These are phyloP conservation scores for Daldinia sp. DNA, from an alignment of 2,329 filamentous ascomycete species.

Conservation along the genomic window DNA sequence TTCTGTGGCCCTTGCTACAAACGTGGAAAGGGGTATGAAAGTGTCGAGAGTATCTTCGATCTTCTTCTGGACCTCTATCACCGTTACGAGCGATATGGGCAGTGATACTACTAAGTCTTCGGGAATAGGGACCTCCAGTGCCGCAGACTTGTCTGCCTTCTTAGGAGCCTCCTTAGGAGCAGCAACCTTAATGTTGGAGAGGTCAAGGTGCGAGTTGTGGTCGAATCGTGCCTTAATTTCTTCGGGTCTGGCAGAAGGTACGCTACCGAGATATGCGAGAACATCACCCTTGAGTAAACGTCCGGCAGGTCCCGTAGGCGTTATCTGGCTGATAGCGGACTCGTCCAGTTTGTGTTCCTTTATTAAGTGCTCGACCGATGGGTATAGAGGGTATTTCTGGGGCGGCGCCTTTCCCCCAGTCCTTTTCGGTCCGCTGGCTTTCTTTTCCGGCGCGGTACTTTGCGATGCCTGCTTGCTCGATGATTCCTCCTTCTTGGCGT, in stretches of 20 bases:
- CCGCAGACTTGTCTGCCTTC: slow-evolving; percentile 47
- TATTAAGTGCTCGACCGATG: slow-evolving; percentile 84
- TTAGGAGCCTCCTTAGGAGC: slow-evolving; percentile 55
- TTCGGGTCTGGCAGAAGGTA: slow-evolving; percentile 75
- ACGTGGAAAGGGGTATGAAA: slow-evolving; percentile 83
- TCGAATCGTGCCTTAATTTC: slow-evolving; percentile 75
- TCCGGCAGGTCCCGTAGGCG: slow-evolving; percentile 85
- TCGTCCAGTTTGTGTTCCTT: slow-evolving; percentile 79
- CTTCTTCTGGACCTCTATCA: slow-evolving; percentile 81
- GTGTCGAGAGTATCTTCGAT: slow-evolving; percentile 81
- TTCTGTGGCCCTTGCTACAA: slow-evolving; percentile 84
- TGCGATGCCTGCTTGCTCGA: slow-evolving; percentile 39
- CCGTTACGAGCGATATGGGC: slow-evolving; percentile 79
- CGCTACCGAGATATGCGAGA: slow-evolving; percentile 84
- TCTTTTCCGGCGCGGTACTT: slow-evolving; percentile 47
- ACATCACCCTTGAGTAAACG: slow-evolving; percentile 95
- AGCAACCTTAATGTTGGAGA: slow-evolving; percentile 92
- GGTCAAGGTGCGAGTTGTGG: slow-evolving; percentile 83
- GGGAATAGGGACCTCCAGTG: slow-evolving; percentile 53
- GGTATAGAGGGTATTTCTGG: slow-evolving; percentile 77
- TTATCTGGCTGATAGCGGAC: slow-evolving; percentile 81
- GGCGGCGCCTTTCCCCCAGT: slow-evolving; percentile 62
- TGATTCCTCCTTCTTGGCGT: slow-evolving; percentile 45
- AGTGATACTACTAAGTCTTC: slow-evolving; percentile 70
- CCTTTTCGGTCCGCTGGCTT: slow-evolving; percentile 48